phyloP scores from a whole-genome alignment of 805 yeast genomes.

The Debaryomyces castellii region DNA sequence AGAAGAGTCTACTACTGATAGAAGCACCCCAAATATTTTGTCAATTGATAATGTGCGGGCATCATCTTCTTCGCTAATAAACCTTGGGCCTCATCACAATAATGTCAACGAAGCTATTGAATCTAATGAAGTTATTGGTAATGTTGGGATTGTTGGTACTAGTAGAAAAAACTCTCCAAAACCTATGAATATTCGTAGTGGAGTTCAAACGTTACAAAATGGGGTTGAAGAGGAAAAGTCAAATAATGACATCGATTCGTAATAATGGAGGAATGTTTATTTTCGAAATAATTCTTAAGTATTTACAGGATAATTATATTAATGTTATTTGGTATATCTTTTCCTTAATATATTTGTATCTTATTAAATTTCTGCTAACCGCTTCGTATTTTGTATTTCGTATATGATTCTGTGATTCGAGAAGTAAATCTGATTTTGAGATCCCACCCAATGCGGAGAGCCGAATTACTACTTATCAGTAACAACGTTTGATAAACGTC shows the following conservation, averaged over 20 bases:
- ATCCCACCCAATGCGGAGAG: neutral
- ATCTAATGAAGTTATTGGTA: neutral
- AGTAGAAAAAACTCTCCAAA: neutral
- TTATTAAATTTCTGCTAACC: too few relatives aligned
- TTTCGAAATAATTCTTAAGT: too few relatives aligned
- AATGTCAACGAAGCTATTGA: neutral
- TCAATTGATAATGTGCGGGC: slow-evolving; percentile 6
- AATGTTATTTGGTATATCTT: too few relatives aligned
- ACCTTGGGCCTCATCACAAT: slow-evolving; percentile 4
- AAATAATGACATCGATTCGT: neutral
- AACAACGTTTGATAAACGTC: neutral
- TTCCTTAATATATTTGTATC: too few relatives aligned
- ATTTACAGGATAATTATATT: too few relatives aligned
- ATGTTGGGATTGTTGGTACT: neutral
- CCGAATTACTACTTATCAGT: too few relatives aligned
- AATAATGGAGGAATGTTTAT: too few relatives aligned
- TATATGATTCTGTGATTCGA: too few relatives aligned
- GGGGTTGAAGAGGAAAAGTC: neutral
- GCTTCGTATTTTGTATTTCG: too few relatives aligned
- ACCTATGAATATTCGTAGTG: neutral
- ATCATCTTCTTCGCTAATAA: slow-evolving; percentile 9
- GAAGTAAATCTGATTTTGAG: too few relatives aligned
- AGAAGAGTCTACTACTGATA: neutral
- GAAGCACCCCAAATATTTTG: slow-evolving; percentile 9
- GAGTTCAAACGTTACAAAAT: neutral